Conservation (phyloP, 192 early-diverging fungal genomes). For the Backusella sp. region DNA sequence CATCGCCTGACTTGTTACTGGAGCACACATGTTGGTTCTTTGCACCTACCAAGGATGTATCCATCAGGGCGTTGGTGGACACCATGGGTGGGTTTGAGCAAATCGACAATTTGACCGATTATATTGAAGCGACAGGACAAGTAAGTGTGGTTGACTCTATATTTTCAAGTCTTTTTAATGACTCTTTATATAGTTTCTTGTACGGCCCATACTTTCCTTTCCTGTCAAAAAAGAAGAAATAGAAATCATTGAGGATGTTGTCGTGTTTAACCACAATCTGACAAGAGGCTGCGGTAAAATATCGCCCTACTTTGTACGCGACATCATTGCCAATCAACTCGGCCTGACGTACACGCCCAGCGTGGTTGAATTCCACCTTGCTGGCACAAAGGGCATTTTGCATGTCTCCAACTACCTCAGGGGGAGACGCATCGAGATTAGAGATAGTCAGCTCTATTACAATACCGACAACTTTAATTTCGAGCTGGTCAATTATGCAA, state of each 20-base stretch:
- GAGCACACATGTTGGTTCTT: slow-evolving; percentile 70
- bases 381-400: slow-evolving; percentile 59
- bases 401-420: slow-evolving; percentile 35
- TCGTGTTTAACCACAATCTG: slow-evolving; percentile 49
- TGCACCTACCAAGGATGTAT: slow-evolving; percentile 38
- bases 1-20: slow-evolving; percentile 50
- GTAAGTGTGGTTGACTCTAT: not conserved
- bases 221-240: slow-evolving; percentile 40
- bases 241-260: slow-evolving; percentile 49
- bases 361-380: slow-evolving; percentile 69
- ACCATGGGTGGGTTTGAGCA: slow-evolving; percentile 69
- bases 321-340: slow-evolving; percentile 29
- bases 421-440: slow-evolving; percentile 39
- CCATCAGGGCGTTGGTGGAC: slow-evolving; percentile 41
- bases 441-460: slow-evolving; percentile 54
- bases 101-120: slow-evolving; percentile 56
- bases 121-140: slow-evolving; percentile 63
- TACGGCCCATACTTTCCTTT: slow-evolving; percentile 47
- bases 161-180: not conserved
- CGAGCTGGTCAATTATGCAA: slow-evolving; percentile 51
- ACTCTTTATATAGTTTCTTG: slow-evolving; percentile 43
- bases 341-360: slow-evolving; percentile 41
- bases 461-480: slow-evolving; percentile 39
- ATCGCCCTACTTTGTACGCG: slow-evolving; percentile 39
- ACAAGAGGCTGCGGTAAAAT: slow-evolving; percentile 71